Percentiles rank a stretch among this genome's conserved stretches.
Conservation (phyloP, 2,329 filamentous ascomycete species). For the Fusarium equiseti region DNA sequence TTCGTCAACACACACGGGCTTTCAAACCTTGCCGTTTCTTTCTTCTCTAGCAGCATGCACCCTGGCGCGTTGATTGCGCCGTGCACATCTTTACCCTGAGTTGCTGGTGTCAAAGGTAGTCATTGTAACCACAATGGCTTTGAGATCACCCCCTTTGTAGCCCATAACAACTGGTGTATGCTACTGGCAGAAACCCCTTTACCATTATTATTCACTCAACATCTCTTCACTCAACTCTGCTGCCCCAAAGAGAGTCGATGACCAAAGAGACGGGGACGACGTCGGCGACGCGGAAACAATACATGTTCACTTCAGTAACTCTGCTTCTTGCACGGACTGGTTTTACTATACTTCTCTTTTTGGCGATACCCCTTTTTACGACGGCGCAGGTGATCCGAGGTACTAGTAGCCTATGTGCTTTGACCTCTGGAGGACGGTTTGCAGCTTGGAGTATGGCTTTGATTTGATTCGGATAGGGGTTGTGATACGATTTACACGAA, state of each 20-base stretch:
- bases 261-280: conserved; percentile 43
- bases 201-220: conserved; percentile 41
- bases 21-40: conserved; percentile 43
- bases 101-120: background rate
- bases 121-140: background rate
- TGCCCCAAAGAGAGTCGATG: conserved; percentile 39
- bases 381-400: conserved; percentile 41
- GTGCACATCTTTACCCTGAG: conserved; percentile 14
- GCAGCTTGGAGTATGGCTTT: conserved; percentile 49
- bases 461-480: conserved; percentile 46
- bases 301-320: conserved; percentile 43
- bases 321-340: conserved; percentile 42
- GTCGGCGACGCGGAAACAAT: conserved; percentile 44
- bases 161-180: conserved; percentile 27
- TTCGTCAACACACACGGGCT: conserved; percentile 32
- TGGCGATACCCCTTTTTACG: conserved; percentile 53
- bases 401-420: background rate
- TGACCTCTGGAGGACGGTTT: conserved; percentile 44
- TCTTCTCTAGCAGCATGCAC: conserved; percentile 41
- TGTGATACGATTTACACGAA: conserved; percentile 43
- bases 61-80: conserved; percentile 49
- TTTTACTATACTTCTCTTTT: conserved; percentile 50
- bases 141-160: background rate
- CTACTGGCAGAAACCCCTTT: conserved; percentile 43
- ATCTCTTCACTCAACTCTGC: conserved; percentile 46